These are phyloP conservation scores for Phytophthora capsici DNA, from an alignment of 352 stramenopile species.

Conservation along the genomic window DNA sequence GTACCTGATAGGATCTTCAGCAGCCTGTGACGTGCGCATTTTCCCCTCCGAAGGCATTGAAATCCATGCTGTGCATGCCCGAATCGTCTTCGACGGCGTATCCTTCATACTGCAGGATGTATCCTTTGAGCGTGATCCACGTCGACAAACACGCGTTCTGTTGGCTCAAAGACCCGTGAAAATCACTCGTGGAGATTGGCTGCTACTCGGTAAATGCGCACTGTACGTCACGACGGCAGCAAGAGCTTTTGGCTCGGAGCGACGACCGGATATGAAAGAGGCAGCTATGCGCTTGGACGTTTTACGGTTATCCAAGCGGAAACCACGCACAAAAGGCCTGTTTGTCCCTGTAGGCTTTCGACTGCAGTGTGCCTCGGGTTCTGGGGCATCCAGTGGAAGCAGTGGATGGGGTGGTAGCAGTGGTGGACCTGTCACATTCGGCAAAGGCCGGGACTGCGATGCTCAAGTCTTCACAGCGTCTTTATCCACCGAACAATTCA, in stretches of 20 bases:
- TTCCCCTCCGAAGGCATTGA: constrained; percentile 43
- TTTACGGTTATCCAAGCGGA: constrained; percentile 68
- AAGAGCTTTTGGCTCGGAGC: constrained; percentile 62
- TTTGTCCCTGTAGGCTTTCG: constrained; percentile 69
- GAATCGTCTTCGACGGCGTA: constrained; percentile 66
- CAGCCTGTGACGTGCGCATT: constrained; percentile 60
- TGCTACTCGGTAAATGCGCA: constrained; percentile 64
- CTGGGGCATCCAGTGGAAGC: constrained; percentile 31
- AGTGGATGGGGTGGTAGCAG: constrained; percentile 37
- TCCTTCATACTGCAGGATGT: constrained; percentile 79
- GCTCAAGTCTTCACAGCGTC: constrained; percentile 64
- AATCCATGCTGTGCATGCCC: constrained; percentile 61
- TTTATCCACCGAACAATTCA: constrained; percentile 70
- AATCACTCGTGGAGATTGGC: constrained; percentile 61
- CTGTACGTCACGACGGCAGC: constrained; percentile 55
- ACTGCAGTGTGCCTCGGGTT: constrained; percentile 40
- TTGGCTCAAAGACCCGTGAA: constrained; percentile 50
- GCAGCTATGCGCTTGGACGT: constrained; percentile 70
- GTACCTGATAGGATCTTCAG: constrained; percentile 67
- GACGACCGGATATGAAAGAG: constrained; percentile 69
- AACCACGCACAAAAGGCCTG: constrained; percentile 46
- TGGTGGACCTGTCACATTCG: constrained; percentile 53
- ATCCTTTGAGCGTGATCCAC: constrained; percentile 68
- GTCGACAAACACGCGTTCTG: constrained; percentile 57
- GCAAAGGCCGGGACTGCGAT: constrained; percentile 63